Evolutionary conservation across 768 basidiomycete species (phyloP).

Genomic region (Suillus decipiens): DNA sequence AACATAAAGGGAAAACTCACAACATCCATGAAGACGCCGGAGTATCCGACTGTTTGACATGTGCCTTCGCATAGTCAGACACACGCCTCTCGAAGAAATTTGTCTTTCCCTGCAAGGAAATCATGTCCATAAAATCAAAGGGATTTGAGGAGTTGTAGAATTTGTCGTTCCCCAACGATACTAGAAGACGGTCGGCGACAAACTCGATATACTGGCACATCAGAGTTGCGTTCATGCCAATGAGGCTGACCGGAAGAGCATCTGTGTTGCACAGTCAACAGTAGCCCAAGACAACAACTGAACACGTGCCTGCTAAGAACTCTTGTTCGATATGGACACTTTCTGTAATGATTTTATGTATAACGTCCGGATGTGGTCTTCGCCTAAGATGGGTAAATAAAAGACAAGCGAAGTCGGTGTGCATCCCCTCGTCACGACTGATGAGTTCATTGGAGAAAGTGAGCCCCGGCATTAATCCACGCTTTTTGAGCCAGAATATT

Average conservation of each 20-base stretch:
- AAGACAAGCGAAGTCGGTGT: constrained; percentile 94
- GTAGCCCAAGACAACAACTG: not conserved
- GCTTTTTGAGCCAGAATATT: constrained; percentile 97
- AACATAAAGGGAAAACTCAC: not conserved
- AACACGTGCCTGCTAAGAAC: constrained; percentile 67
- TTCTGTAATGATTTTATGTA: constrained; percentile 71
- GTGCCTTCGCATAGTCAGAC: constrained; percentile 77
- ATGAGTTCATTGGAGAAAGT: constrained; percentile 98
- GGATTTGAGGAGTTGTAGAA: constrained; percentile 78
- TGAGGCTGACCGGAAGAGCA: constrained; percentile 82
- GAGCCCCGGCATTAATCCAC: constrained; percentile 95
- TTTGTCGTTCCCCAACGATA: constrained; percentile 82
- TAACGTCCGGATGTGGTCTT: constrained; percentile 77
- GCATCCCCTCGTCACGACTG: constrained; percentile 93
- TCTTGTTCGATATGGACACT: constrained; percentile 88
- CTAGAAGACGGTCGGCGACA: constrained; percentile 86
- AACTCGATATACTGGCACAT: constrained; percentile 94
- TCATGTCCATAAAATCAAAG: constrained; percentile 94
- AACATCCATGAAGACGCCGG: not conserved
- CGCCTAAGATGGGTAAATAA: constrained; percentile 81
- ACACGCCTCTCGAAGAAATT: constrained; percentile 98
- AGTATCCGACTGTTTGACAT: constrained; percentile 41
- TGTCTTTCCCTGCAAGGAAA: constrained; percentile 93
- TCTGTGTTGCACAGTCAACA: constrained; percentile 42
- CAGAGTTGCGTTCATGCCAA: constrained; percentile 86